Conservation (phyloP, 352 stramenopile genomes). For the Blastocystis sp. region DNA sequence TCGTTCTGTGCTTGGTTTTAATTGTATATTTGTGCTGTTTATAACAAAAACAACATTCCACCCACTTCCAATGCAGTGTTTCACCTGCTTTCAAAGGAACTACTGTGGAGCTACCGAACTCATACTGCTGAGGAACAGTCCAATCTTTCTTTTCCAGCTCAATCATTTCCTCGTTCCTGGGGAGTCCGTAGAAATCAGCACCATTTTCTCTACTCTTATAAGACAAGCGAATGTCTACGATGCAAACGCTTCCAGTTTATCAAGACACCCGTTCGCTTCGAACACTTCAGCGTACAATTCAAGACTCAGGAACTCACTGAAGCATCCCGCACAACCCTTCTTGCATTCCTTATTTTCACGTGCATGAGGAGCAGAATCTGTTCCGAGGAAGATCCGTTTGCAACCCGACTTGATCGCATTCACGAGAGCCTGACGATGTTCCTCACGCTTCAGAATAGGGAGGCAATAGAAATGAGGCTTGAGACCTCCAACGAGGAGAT, state of each 20-base stretch:
- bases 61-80: slow-evolving; percentile 17
- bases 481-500: slow-evolving; percentile 77
- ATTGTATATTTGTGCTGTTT: not conserved
- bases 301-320: slow-evolving; percentile 87
- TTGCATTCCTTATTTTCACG: slow-evolving; percentile 80
- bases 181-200: slow-evolving; percentile 90
- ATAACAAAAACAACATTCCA: not conserved
- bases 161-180: slow-evolving; percentile 70
- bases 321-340: slow-evolving; percentile 75
- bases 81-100: slow-evolving; percentile 26
- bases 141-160: slow-evolving; percentile 32
- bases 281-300: slow-evolving; percentile 96
- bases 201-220: slow-evolving; percentile 74
- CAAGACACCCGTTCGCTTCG: slow-evolving; percentile 80
- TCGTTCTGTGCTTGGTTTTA: slow-evolving; percentile 45
- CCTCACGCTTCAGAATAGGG: slow-evolving; percentile 93
- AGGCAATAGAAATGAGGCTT: slow-evolving; percentile 98
- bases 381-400: slow-evolving; percentile 95
- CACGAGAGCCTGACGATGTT: slow-evolving; percentile 79
- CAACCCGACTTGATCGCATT: slow-evolving; percentile 79
- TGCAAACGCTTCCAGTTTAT: slow-evolving; percentile 86
- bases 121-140: slow-evolving; percentile 11
- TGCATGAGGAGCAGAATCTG: slow-evolving; percentile 91
- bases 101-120: slow-evolving; percentile 31
- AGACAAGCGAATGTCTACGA: slow-evolving; percentile 60